phyloP scores from a whole-genome alignment of 2,329 filamentous ascomycete species.

The Sporothrix protearum region DNA sequence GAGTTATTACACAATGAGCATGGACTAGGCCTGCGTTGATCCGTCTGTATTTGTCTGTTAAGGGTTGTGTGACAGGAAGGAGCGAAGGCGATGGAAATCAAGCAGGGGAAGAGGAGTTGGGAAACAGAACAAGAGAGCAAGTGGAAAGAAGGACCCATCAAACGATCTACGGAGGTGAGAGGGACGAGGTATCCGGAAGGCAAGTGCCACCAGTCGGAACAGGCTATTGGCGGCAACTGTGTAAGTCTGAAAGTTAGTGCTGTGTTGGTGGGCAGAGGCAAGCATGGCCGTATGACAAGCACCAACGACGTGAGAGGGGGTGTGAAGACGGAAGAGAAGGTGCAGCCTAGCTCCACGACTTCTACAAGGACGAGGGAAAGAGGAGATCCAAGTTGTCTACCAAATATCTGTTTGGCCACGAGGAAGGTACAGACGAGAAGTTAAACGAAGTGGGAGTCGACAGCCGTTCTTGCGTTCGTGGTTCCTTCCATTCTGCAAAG shows the following conservation, averaged over 20 bases:
- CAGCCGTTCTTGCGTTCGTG: not conserved
- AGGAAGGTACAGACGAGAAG: constrained; percentile 1
- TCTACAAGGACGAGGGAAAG: not conserved
- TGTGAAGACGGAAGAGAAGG: not conserved
- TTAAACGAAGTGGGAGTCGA: not conserved
- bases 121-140: not conserved
- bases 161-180: constrained; percentile 4
- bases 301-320: not conserved
- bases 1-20: constrained; percentile 14
- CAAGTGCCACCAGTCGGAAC: constrained; percentile 11
- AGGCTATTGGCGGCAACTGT: constrained; percentile 1
- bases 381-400: not conserved
- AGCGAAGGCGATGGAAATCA: not conserved
- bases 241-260: not conserved
- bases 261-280: not conserved
- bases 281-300: constrained; percentile 7
- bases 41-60: not conserved
- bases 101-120: not conserved
- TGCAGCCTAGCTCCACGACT: constrained; percentile 6
- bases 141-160: not conserved
- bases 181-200: not conserved
- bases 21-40: not conserved
- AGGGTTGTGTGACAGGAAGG: constrained; percentile 6
- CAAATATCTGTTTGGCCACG: not conserved
- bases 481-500: not conserved